Conservation (phyloP, 257 asterid species). For the Paulownia fortunei region DNA sequence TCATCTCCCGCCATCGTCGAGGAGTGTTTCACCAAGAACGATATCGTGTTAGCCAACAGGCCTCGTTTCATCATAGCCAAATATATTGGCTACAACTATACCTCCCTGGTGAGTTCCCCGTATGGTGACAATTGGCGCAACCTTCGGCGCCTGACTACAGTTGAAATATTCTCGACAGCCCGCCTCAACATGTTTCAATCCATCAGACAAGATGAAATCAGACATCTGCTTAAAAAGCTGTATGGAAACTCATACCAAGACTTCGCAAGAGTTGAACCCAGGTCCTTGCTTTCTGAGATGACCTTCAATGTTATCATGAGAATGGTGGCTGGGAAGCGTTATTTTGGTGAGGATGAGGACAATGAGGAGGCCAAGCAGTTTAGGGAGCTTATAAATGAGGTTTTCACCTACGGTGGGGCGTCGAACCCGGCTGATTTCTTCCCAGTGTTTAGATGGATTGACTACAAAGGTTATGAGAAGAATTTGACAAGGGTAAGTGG, state of each 20-base stretch:
- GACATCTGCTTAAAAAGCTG: constrained; percentile 33
- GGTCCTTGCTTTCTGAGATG: constrained; percentile 39
- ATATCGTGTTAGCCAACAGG: constrained; percentile 55
- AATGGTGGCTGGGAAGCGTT: constrained; percentile 69
- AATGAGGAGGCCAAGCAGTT: constrained; percentile 47
- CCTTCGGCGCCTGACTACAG: constrained; percentile 52
- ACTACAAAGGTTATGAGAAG: constrained; percentile 47
- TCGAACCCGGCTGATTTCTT: constrained; percentile 47
- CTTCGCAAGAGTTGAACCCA: constrained; percentile 43
- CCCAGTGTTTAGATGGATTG: constrained; percentile 55
- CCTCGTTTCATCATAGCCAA: constrained; percentile 47
- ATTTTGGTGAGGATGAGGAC: constrained; percentile 49
- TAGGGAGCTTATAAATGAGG: constrained; percentile 39
- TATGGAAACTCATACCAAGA: not conserved
- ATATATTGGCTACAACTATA: constrained; percentile 56
- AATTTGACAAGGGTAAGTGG: constrained; percentile 27
- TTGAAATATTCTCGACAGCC: constrained; percentile 50
- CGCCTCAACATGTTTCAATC: constrained; percentile 53
- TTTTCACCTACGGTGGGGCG: constrained; percentile 27
- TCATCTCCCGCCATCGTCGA: constrained; percentile 52
- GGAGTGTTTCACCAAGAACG: constrained; percentile 72
- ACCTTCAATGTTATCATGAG: constrained; percentile 61
- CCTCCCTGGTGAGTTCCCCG: constrained; percentile 38
- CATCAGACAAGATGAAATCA: constrained; percentile 47
- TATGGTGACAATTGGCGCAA: constrained; percentile 72